Base-by-base conservation (phyloP, 805 yeast species). In the Schwanniomyces occidentalis region DNA sequence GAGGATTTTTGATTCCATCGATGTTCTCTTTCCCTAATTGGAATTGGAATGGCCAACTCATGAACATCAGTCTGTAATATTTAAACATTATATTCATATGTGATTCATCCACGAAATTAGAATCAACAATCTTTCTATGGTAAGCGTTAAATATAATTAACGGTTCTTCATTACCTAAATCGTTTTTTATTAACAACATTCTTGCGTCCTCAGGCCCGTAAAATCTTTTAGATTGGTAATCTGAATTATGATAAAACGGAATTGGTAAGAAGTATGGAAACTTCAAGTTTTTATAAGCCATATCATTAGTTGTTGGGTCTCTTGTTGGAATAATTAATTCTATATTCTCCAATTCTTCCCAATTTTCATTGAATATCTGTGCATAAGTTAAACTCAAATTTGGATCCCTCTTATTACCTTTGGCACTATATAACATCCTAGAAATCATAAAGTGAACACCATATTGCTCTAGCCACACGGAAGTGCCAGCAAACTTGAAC, bases 401-500 rank as follows among this genome's bases (percentile, higher is more conserved):
- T 19, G 65, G 64, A 15, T 45, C 40, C 29, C 58, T 50, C 26
- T 56, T 51, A 4, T 30, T 37, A 8, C 56, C 57, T 15, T 40
- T 19, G 5, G 59, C 55, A 9, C 56, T 42, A 38, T 41, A 61
- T 10, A 58, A 43, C 9, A 62, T 34, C 34, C 67, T 39, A 20
- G 61, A 52, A 5, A 58, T 54, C 58, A 56, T 52, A 14, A 45
- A 52, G 37, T 63, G 63, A 7, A 59, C 52, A 6, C 61, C 50
- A 30, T 51, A 61, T n/a, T 61, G 56, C 25, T 56, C 47, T 12
- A 62, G 41, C 58, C 57, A 61, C 2, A 58, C 61, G 2, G 60
- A 50, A 7, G 65, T 49, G 0, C 67, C 67, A 3, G 56, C 58
- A 36, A 61, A 53, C 27, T 58, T 49, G 32, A 46, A 51, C 69